Conservation (phyloP, 345 rosid genomes). For the Eucalyptus virginea region DNA sequence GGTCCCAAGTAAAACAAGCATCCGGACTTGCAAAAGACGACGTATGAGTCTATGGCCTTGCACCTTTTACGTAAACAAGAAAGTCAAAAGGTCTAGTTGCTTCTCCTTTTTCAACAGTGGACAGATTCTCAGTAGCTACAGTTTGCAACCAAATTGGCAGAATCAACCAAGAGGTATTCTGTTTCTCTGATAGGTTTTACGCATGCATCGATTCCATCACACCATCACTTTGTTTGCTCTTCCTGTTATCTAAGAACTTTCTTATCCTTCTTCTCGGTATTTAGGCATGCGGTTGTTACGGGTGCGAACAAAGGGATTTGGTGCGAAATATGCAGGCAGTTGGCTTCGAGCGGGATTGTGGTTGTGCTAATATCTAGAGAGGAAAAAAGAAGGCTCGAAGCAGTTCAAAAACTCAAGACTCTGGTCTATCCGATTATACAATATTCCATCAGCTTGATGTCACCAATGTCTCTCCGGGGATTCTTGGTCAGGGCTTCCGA, state of each 20-base stretch:
- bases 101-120: not conserved
- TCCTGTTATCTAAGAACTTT: not conserved
- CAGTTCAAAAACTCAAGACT: conserved; percentile 2
- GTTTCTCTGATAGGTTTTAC: not conserved
- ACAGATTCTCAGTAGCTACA: not conserved
- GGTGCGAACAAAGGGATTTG: conserved; percentile 21
- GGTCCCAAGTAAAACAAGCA: not conserved
- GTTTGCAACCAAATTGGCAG: not conserved
- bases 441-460: conserved; percentile 13
- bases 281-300: conserved; percentile 14
- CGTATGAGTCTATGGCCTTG: not conserved
- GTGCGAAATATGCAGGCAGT: conserved; percentile 12
- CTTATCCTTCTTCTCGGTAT: not conserved
- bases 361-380: conserved; percentile 16
- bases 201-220: not conserved
- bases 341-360: conserved; percentile 1
- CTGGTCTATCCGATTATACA: not conserved
- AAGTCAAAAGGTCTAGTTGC: not conserved
- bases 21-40: not conserved
- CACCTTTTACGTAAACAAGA: not conserved
- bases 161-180: not conserved
- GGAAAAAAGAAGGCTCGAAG: conserved; percentile 12
- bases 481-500: not conserved
- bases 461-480: not conserved
- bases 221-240: not conserved